These are phyloP conservation scores for Euptelea pleiosperma DNA, from an alignment of 164 flowering plant genomes.

Conservation along the genomic window DNA sequence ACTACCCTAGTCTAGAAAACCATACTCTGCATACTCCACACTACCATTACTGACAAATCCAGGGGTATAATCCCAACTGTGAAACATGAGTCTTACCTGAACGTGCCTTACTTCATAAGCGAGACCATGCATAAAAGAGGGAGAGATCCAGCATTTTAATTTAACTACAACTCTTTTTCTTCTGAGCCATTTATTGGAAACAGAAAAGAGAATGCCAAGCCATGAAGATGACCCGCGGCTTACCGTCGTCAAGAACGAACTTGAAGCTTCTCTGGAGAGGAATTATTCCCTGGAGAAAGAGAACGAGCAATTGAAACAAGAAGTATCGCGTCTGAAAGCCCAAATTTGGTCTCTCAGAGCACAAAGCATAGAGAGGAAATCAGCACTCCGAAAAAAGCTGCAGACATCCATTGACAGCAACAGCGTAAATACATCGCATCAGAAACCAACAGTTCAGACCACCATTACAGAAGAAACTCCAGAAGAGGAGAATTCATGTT, in stretches of 20 bases:
- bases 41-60: not conserved
- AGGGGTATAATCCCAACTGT: not conserved
- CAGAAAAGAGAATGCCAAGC: slow-evolving; percentile 28
- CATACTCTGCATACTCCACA: not conserved
- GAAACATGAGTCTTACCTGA: slow-evolving; percentile 3
- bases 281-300: slow-evolving; percentile 46
- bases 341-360: slow-evolving; percentile 46
- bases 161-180: slow-evolving; percentile 8
- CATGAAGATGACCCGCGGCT: slow-evolving; percentile 27
- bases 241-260: slow-evolving; percentile 37
- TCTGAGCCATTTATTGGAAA: not conserved
- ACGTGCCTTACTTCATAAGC: slow-evolving; percentile 10
- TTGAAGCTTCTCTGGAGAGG: slow-evolving; percentile 35
- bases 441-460: slow-evolving; percentile 20
- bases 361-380: slow-evolving; percentile 46
- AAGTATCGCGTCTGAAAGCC: slow-evolving; percentile 39
- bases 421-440: slow-evolving; percentile 21
- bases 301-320: slow-evolving; percentile 60
- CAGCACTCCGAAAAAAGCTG: slow-evolving; percentile 49
- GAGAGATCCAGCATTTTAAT: not conserved
- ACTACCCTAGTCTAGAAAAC: not conserved
- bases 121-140: slow-evolving; percentile 1
- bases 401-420: slow-evolving; percentile 31
- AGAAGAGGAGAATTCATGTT: slow-evolving; percentile 5
- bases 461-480: slow-evolving; percentile 20